Evolutionary conservation across 768 basidiomycete genomes (phyloP).

Genomic region (Cubamyces sp.): DNA sequence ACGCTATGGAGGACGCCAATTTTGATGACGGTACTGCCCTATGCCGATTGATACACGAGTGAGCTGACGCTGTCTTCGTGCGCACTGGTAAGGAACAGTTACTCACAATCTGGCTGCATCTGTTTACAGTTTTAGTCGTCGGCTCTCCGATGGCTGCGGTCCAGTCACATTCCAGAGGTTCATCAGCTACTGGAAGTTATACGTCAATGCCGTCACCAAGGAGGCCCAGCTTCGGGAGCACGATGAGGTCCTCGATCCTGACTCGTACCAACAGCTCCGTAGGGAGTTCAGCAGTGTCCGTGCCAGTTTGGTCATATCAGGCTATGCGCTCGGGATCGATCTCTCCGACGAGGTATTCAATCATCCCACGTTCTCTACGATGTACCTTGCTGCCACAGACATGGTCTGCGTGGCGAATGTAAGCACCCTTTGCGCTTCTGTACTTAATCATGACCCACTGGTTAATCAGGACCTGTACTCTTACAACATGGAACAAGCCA

Average conservation of each 20-base stretch:
- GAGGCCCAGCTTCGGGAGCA: slow-evolving; percentile 66
- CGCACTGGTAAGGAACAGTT: too few species aligned
- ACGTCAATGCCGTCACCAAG: slow-evolving; percentile 58
- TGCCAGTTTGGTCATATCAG: slow-evolving; percentile 64
- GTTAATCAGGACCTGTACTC: slow-evolving; percentile 71
- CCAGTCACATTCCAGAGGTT: slow-evolving; percentile 57
- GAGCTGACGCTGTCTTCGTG: too few species aligned
- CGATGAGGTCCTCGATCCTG: slow-evolving; percentile 55
- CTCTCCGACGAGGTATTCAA: slow-evolving; percentile 64
- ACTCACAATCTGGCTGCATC: slow-evolving; percentile 4
- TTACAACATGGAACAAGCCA: slow-evolving; percentile 73
- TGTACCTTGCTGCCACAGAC: slow-evolving; percentile 64
- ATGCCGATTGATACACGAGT: too few species aligned
- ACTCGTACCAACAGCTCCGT: slow-evolving; percentile 58
- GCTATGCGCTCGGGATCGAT: slow-evolving; percentile 64
- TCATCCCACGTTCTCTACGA: slow-evolving; percentile 54
- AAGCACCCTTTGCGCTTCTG: slow-evolving; percentile 28
- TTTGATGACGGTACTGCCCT: too few species aligned
- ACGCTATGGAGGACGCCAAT: too few species aligned
- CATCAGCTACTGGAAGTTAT: slow-evolving; percentile 53
- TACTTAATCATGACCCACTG: background rate
- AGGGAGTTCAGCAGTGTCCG: slow-evolving; percentile 72
- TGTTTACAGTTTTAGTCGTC: slow-evolving; percentile 52
- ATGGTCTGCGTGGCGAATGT: slow-evolving; percentile 76
- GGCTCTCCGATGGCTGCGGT: slow-evolving; percentile 46